Evolutionary conservation across 768 basidiomycete species (phyloP).

Genomic region (Lactifluus piperatus): DNA sequence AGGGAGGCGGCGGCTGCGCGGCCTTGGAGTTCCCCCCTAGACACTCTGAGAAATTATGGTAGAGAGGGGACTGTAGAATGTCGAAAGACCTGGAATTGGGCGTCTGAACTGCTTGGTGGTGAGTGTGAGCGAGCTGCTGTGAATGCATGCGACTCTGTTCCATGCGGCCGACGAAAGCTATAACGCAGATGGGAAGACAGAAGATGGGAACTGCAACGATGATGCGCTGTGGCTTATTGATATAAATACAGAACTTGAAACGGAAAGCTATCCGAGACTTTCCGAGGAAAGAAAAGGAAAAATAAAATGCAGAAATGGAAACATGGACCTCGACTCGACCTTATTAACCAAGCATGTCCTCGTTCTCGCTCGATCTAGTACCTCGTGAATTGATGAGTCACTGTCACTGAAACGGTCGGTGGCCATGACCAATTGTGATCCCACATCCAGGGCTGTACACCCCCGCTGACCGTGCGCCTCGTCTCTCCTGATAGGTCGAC

Average conservation of each 20-base stretch:
- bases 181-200: neutral
- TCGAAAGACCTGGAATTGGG: neutral
- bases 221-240: slow-evolving; percentile 4
- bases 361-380: slow-evolving; percentile 15
- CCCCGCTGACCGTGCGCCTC: neutral
- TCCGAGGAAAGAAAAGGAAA: slow-evolving; percentile 13
- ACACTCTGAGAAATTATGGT: neutral
- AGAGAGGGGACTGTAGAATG: slow-evolving; percentile 2
- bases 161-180: neutral
- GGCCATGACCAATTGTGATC: slow-evolving; percentile 2
- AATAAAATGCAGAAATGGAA: slow-evolving; percentile 11
- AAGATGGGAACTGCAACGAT: neutral
- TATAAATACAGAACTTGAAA: slow-evolving; percentile 17
- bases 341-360: slow-evolving; percentile 6
- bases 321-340: slow-evolving; percentile 6
- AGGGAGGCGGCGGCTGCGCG: neutral
- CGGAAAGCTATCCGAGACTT: slow-evolving; percentile 8
- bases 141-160: slow-evolving; percentile 6
- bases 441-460: neutral
- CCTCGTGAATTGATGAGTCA: slow-evolving; percentile 18
- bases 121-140: slow-evolving; percentile 2
- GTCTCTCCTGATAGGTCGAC: neutral
- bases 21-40: neutral
- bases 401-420: slow-evolving; percentile 7
- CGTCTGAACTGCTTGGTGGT: neutral